Conservation (phyloP, 1,284 basidiomycete genomes). For the Tylopilus sp. region DNA sequence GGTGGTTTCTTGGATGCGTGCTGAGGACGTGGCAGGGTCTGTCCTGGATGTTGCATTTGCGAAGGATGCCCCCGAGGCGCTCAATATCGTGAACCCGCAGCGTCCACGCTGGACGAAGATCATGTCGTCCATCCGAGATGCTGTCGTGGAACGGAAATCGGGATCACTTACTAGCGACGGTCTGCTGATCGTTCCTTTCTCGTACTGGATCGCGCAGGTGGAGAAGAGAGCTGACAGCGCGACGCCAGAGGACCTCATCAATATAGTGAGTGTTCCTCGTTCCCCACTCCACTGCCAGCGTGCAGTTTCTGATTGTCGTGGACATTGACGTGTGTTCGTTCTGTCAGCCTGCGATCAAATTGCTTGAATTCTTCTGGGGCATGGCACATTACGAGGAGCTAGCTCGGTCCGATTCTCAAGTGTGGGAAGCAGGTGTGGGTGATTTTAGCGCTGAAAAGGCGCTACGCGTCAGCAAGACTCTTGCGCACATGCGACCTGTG, state of each 20-base stretch:
- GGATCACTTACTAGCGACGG: too few relatives aligned
- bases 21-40: not conserved
- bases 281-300: too few relatives aligned
- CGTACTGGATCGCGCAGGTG: constrained; percentile 19
- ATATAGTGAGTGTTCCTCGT: not conserved
- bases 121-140: constrained; percentile 15
- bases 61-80: constrained; percentile 1
- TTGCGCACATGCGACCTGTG: constrained; percentile 15
- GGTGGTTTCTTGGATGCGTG: too few relatives aligned
- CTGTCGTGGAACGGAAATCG: constrained; percentile 3
- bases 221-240: constrained; percentile 6
- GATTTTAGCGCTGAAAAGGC: constrained; percentile 11
- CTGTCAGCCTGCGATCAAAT: constrained; percentile 26
- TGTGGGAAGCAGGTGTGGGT: constrained; percentile 9
- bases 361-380: constrained; percentile 18
- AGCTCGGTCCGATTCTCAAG: not conserved
- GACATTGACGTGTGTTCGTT: not conserved
- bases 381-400: constrained; percentile 7
- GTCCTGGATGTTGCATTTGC: not conserved
- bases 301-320: not conserved
- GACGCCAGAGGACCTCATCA: not conserved
- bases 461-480: constrained; percentile 8
- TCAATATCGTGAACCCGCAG: constrained; percentile 24
- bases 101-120: constrained; percentile 15
- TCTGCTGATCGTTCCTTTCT: constrained; percentile 10